A percentile compares a stretch with the other conserved stretches of the same genome.
These are phyloP conservation scores for Yamadazyma dushanensis DNA, from an alignment of 1,139 yeast species.

Conservation along the genomic window DNA sequence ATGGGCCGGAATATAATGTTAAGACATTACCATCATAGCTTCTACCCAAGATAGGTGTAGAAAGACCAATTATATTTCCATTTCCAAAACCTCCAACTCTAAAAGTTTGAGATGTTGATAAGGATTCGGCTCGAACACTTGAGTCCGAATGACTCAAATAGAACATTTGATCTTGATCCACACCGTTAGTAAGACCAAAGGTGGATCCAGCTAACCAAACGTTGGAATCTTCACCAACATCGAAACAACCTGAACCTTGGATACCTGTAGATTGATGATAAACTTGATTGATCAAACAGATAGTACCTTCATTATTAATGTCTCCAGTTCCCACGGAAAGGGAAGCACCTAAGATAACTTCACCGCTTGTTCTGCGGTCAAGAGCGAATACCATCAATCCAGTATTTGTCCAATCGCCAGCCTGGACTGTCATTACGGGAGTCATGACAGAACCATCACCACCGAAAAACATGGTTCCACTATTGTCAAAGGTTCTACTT, in stretches of 20 bases:
- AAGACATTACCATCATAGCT: conserved; percentile 13
- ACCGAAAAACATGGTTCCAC: conserved; percentile 11
- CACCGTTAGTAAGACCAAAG: conserved; percentile 15
- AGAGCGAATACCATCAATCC: conserved; percentile 27
- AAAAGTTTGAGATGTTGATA: conserved; percentile 21
- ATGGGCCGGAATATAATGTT: conserved; percentile 5
- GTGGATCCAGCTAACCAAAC: conserved; percentile 21
- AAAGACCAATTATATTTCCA: conserved; percentile 28
- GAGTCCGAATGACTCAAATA: conserved; percentile 22
- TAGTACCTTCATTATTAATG: conserved; percentile 29
- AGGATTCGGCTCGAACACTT: conserved; percentile 20
- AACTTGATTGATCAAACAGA: conserved; percentile 26
- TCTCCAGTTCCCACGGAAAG: conserved; percentile 11
- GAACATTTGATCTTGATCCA: conserved; percentile 20
- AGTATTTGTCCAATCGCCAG: conserved; percentile 23
- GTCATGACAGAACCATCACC: too few species aligned
- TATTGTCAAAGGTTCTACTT: conserved; percentile 18
- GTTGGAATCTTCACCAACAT: conserved; percentile 23
- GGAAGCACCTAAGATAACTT: conserved; percentile 20
- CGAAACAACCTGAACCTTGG: conserved; percentile 30
- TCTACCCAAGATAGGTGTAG: conserved; percentile 15
- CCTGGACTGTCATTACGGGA: conserved; percentile 7
- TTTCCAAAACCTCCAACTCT: conserved; percentile 33
- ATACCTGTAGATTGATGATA: conserved; percentile 26
- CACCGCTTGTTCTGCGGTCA: conserved; percentile 10